Conservation (phyloP, 1,139 yeast genomes). For the Geotrichum carabidarum region DNA sequence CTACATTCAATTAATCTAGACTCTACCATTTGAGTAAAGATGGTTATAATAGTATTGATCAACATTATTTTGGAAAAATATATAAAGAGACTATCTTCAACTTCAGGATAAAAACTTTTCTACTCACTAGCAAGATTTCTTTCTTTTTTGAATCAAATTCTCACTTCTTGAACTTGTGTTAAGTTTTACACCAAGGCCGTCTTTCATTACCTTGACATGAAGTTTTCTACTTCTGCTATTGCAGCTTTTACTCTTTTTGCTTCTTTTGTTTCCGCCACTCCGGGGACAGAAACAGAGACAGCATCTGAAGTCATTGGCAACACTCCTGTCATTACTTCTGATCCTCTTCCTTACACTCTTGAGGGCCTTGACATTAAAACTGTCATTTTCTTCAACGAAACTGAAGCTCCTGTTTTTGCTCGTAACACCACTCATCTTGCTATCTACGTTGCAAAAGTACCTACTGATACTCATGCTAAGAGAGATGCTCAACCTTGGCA, state of each 20-base stretch:
- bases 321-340: not conserved
- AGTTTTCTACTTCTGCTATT: not conserved
- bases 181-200: too few relatives aligned
- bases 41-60: too few relatives aligned
- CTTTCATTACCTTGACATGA: not conserved
- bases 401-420: constrained; percentile 3
- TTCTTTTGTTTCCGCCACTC: not conserved
- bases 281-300: too few relatives aligned
- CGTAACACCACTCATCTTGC: constrained; percentile 9
- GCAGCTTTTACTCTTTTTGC: not conserved
- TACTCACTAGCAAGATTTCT: too few relatives aligned
- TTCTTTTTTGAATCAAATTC: too few relatives aligned
- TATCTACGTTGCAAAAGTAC: constrained; percentile 2
- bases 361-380: constrained; percentile 5
- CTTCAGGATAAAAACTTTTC: too few relatives aligned
- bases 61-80: too few relatives aligned
- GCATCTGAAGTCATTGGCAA: too few relatives aligned
- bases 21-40: too few relatives aligned
- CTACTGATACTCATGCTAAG: constrained; percentile 1
- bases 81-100: too few relatives aligned
- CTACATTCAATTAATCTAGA: too few relatives aligned
- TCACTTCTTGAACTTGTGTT: too few relatives aligned
- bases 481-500: constrained; percentile 5
- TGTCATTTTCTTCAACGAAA: not conserved
- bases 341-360: constrained; percentile 7